Conservation (phyloP, 768 basidiomycete species). For the Amanita fuliginea region DNA sequence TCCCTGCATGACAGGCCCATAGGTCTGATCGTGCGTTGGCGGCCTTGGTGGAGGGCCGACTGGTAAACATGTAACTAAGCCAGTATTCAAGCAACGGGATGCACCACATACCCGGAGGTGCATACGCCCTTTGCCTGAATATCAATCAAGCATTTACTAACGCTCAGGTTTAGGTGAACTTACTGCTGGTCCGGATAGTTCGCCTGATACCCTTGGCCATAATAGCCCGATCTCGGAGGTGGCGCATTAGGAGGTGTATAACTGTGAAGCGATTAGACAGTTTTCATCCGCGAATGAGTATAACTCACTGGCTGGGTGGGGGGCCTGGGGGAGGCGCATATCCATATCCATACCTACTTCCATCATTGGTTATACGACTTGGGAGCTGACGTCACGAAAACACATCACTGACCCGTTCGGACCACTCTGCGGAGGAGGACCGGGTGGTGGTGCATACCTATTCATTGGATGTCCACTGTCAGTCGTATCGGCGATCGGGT, state of each 20-base stretch:
- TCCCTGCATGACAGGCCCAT: conserved; percentile 47
- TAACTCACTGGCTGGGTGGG: conserved; percentile 16
- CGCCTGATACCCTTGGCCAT: background rate
- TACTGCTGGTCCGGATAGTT: conserved; percentile 10
- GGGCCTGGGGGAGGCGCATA: conserved; percentile 16
- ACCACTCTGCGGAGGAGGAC: conserved; percentile 12
- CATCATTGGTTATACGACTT: no score
- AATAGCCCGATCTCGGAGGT: background rate
- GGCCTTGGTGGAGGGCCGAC: conserved; percentile 39
- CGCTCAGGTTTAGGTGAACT: conserved; percentile 4
- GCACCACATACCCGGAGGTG: background rate
- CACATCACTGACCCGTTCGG: conserved; percentile 5
- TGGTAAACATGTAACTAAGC: background rate
- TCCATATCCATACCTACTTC: conserved; percentile 13
- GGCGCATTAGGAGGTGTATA: conserved; percentile 3
- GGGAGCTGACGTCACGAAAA: background rate
- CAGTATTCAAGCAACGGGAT: background rate
- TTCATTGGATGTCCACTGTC: background rate
- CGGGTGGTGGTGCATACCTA: conserved; percentile 17
- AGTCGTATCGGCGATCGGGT: background rate
- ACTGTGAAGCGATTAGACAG: conserved; percentile 10
- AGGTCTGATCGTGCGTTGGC: conserved; percentile 46
- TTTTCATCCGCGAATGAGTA: conserved; percentile 7
- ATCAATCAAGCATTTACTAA: conserved; percentile 12
- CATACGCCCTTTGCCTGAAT: conserved; percentile 11